phyloP scores from a whole-genome alignment of 805 yeast species.

The Candida lessepsii region DNA sequence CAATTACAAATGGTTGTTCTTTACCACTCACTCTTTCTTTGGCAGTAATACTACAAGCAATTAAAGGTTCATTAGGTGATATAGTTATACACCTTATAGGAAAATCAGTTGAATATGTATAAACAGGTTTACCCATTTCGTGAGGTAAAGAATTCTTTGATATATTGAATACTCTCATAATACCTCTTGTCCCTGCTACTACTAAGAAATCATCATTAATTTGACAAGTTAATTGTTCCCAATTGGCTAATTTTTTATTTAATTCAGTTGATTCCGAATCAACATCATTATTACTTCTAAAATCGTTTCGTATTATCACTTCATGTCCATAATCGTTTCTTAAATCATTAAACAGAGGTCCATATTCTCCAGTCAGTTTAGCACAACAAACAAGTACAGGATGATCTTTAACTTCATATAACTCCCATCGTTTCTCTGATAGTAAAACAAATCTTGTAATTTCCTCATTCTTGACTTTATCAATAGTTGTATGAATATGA shows the following conservation, averaged over 20 bases:
- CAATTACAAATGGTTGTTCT: constrained; percentile 73
- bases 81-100: constrained; percentile 79
- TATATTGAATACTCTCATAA: constrained; percentile 63
- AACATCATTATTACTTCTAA: constrained; percentile 16
- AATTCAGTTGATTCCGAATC: constrained; percentile 23
- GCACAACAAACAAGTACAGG: constrained; percentile 71
- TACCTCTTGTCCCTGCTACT: constrained; percentile 72
- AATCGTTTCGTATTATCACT: constrained; percentile 30
- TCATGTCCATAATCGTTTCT: constrained; percentile 22
- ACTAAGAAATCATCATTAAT: constrained; percentile 60
- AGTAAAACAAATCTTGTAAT: constrained; percentile 64
- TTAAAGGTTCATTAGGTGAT: constrained; percentile 57
- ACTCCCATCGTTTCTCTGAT: constrained; percentile 70
- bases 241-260: constrained; percentile 38
- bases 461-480: constrained; percentile 48
- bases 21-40: constrained; percentile 64
- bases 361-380: constrained; percentile 65
- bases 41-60: constrained; percentile 84
- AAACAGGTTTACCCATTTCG: constrained; percentile 59
- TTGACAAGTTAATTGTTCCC: constrained; percentile 63
- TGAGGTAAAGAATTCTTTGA: constrained; percentile 19
- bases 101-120: constrained; percentile 65
- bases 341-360: constrained; percentile 45
- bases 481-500: constrained; percentile 30
- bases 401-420: constrained; percentile 46